Base-by-base conservation (phyloP, 2,329 filamentous ascomycete species). In the Berkeleyomyces basicola region DNA sequence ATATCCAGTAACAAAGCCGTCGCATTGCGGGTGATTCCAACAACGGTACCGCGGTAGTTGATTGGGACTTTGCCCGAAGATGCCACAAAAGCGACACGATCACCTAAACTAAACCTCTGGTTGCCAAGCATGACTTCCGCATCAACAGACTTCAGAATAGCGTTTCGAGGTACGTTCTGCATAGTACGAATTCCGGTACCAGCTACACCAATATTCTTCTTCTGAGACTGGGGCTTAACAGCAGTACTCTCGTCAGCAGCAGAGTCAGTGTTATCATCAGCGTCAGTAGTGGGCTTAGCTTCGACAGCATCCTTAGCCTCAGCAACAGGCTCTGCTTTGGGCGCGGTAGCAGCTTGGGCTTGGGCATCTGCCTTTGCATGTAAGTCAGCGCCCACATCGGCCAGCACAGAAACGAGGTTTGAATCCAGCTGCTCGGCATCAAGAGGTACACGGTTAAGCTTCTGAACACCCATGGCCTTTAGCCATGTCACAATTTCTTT, bases 371-470 rank as follows among this genome's bases (percentile, higher is more conserved):
- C 39, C 16, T n/a, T 14, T 9, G 96, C 89, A 40, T 47, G 31
- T 23, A 47, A 37, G 11, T 61, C 59, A 1, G 49, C 36, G 1
- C 90, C 88, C 49, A 85, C 84, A 62, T 79, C 74, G 68, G 96
- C 90, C 63, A 99, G 86, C 61, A 82, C 75, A 76, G 85, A 86
- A 66, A 97, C 93, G 11, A 90, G 82, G 65, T 90, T 87, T 0
- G 90, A 96, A 72, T 99, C 93, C 3, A 99, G 84, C 72, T 99
- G 95, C 71, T 96, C 89, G 1, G 93, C 93, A 69, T 99, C 93
- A 11, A 99, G 81, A 31, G 93, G 92, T n/a, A 99, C 93, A 67
- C 86, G 86, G 73, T 97, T 92, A 68, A 99, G 95, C 67, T 86
- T 88, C 79, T 90, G 95, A 0, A 88, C 88, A 72, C 96, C 88